Evolutionary conservation across 495 filamentous ascomycete genomes (phyloP).

Genomic region (Immersiella caudata): DNA sequence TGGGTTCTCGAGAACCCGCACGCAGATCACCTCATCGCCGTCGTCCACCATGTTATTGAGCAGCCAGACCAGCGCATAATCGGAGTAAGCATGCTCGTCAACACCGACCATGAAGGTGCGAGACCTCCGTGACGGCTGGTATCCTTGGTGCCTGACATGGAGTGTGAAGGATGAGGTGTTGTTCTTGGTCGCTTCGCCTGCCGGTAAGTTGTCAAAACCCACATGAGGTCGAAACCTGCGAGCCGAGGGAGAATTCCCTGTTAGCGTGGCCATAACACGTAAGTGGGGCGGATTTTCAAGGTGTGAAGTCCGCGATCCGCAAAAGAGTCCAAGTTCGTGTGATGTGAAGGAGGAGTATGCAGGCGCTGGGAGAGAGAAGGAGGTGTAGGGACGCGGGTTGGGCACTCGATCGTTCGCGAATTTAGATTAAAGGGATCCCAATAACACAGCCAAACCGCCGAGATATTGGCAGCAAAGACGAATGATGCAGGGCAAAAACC

Average conservation of each 20-base stretch:
- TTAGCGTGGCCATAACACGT: constrained; percentile 50
- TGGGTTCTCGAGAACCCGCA: constrained; percentile 87
- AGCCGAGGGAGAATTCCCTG: constrained; percentile 36
- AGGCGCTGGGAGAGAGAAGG: background rate
- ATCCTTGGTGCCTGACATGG: constrained; percentile 86
- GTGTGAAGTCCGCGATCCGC: background rate
- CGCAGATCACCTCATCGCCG: constrained; percentile 93
- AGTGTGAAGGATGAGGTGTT: constrained; percentile 84
- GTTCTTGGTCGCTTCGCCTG: constrained; percentile 64
- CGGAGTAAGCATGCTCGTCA: constrained; percentile 93
- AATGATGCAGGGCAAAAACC: constrained; percentile 21
- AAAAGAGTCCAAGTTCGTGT: background rate
- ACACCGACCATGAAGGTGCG: constrained; percentile 93
- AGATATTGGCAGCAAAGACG: background rate
- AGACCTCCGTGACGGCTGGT: constrained; percentile 79
- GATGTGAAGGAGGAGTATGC: background rate
- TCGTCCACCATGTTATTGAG: constrained; percentile 94
- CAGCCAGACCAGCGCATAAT: constrained; percentile 92
- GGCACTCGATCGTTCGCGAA: constrained; percentile 16
- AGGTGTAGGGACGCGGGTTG: background rate
- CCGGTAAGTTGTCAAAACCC: constrained; percentile 90
- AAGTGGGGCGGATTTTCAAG: background rate
- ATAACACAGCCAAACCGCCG: background rate
- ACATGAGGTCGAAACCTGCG: constrained; percentile 67
- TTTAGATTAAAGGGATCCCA: background rate